phyloP scores from a whole-genome alignment of 2,329 filamentous ascomycete genomes.

The Colletotrichum magnum region DNA sequence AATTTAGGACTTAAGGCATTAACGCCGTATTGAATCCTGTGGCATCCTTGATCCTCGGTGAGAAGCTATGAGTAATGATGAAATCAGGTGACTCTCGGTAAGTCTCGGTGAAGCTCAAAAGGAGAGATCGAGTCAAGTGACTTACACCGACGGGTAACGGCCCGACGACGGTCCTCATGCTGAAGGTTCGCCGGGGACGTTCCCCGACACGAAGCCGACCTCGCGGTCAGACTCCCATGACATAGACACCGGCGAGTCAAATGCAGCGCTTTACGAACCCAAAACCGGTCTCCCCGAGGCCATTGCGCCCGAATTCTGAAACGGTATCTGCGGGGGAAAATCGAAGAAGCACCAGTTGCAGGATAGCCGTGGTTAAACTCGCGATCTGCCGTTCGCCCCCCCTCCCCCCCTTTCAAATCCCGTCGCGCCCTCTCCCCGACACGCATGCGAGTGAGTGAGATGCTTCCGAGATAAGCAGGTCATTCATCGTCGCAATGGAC shows the following conservation, averaged over 20 bases:
- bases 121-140: too few relatives aligned
- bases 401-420: conserved; percentile 1
- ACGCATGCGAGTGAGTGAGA: conserved; percentile 3
- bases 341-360: conserved; percentile 24
- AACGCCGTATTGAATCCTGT: background rate
- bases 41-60: conserved; percentile 4
- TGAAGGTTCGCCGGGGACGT: conserved; percentile 3
- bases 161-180: background rate
- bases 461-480: conserved; percentile 18
- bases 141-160: conserved; percentile 10
- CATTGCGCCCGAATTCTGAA: conserved; percentile 35
- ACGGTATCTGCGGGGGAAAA: conserved; percentile 24
- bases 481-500: conserved; percentile 32
- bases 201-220: conserved; percentile 14
- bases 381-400: conserved; percentile 6
- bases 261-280: background rate
- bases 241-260: conserved; percentile 14
- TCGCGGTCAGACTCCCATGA: conserved; percentile 25
- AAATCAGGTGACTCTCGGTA: too few relatives aligned
- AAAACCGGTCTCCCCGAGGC: conserved; percentile 17
- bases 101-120: too few relatives aligned
- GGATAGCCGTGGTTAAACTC: conserved; percentile 32
- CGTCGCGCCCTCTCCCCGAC: conserved; percentile 35
- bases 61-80: background rate
- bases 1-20: conserved; percentile 4